Evolutionary conservation across 23 red algal genomes (phyloP).

Genomic region (Gracilaria domingensis): DNA sequence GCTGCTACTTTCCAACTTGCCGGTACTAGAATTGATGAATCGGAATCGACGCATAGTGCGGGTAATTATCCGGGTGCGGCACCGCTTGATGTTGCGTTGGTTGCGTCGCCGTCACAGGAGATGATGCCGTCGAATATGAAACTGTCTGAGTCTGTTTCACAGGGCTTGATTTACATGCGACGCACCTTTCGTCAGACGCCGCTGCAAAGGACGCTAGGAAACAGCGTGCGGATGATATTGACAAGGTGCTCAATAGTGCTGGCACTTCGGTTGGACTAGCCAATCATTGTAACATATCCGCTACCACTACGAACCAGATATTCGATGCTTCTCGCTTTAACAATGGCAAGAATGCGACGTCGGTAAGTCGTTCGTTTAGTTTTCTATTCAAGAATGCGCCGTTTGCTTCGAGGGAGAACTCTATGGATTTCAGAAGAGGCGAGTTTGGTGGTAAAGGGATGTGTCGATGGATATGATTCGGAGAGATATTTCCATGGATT

Average conservation of each 20-base stretch:
- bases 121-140: slow-evolving; percentile 28
- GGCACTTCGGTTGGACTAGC: slow-evolving; percentile 22
- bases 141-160: slow-evolving; percentile 16
- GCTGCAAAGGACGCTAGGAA: slow-evolving; percentile 27
- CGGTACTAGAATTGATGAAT: slow-evolving; percentile 40
- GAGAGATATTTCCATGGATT: slow-evolving; percentile 67
- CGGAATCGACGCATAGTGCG: neutral
- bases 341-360: slow-evolving; percentile 58
- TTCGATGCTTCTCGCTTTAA: slow-evolving; percentile 27
- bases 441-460: slow-evolving; percentile 44
- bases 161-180: neutral
- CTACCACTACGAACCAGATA: slow-evolving; percentile 12
- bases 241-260: slow-evolving; percentile 69
- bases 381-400: slow-evolving; percentile 52
- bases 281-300: slow-evolving; percentile 32
- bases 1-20: slow-evolving; percentile 54
- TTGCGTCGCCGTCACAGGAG: slow-evolving; percentile 10
- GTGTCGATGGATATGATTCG: slow-evolving; percentile 67
- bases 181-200: slow-evolving; percentile 4
- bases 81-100: neutral
- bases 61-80: neutral
- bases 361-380: slow-evolving; percentile 61
- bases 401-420: slow-evolving; percentile 61
- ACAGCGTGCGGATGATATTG: slow-evolving; percentile 56
- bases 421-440: slow-evolving; percentile 67